These are phyloP conservation scores for Pholiota molesta DNA, from an alignment of 768 basidiomycete species.

Conservation along the genomic window DNA sequence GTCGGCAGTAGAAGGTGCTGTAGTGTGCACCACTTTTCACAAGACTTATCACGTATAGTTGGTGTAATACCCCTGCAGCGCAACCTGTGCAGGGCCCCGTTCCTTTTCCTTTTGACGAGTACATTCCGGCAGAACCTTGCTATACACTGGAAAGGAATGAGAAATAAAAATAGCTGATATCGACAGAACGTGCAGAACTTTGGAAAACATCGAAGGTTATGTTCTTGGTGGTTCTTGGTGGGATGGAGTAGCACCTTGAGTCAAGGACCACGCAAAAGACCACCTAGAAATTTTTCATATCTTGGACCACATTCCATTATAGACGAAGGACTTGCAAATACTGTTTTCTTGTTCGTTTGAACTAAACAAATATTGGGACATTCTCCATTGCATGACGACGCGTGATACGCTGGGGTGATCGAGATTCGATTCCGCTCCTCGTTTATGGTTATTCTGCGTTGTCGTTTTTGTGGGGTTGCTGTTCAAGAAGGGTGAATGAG, in stretches of 20 bases:
- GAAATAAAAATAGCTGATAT: not conserved
- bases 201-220: not conserved
- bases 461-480: no score
- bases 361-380: not conserved
- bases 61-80: conserved; percentile 23
- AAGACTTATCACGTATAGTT: conserved; percentile 13
- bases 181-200: not conserved
- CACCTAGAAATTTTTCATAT: not conserved
- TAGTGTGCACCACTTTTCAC: conserved; percentile 21
- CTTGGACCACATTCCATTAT: no score
- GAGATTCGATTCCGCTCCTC: no score
- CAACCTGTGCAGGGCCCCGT: conserved; percentile 22
- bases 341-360: not conserved
- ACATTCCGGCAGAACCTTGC: conserved; percentile 22
- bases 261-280: not conserved
- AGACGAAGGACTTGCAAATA: not conserved
- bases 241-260: not conserved
- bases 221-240: not conserved
- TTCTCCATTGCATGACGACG: no score
- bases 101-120: conserved; percentile 20
- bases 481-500: not conserved
- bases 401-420: not conserved
- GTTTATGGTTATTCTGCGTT: no score
- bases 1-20: conserved; percentile 16
- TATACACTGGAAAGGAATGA: not conserved